Conservation (phyloP, 106 monocot genomes). For the Posidonia australis region DNA sequence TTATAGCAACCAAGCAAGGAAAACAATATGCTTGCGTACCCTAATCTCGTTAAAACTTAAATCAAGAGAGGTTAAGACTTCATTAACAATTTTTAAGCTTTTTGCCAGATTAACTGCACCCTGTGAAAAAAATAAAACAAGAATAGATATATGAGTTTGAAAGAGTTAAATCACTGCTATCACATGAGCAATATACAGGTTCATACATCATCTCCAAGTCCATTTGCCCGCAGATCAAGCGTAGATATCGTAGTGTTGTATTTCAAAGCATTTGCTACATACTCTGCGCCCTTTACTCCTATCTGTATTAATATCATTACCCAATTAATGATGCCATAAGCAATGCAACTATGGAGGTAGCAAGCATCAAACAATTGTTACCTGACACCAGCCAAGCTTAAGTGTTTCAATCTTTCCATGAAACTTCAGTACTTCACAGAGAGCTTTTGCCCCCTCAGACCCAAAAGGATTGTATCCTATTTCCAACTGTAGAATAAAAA, state of each 20-base stretch:
- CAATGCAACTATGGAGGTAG: not conserved
- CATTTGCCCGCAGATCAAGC: conserved; percentile 90
- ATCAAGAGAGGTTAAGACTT: conserved; percentile 82
- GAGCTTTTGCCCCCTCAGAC: conserved; percentile 67
- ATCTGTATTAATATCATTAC: conserved; percentile 31
- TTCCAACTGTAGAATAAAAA: conserved; percentile 60
- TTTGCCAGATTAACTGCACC: conserved; percentile 77
- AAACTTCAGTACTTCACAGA: conserved; percentile 89
- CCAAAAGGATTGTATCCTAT: conserved; percentile 98
- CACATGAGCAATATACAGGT: not conserved
- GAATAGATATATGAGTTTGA: not conserved
- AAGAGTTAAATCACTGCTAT: not conserved
- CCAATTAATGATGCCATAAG: not conserved
- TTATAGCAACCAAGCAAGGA: not conserved
- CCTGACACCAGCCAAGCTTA: conserved; percentile 99
- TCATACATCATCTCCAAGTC: conserved; percentile 85
- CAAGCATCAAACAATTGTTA: conserved; percentile 15
- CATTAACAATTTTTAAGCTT: conserved; percentile 93
- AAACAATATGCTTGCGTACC: conserved; percentile 25
- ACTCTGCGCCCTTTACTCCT: conserved; percentile 78
- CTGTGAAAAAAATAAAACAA: conserved; percentile 27
- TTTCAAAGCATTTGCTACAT: conserved; percentile 89
- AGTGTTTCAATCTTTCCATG: conserved; percentile 89
- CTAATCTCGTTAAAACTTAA: conserved; percentile 97
- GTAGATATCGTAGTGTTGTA: conserved; percentile 86